These are phyloP conservation scores for Blastocystis sp. DNA, from an alignment of 352 stramenopile genomes.

Conservation along the genomic window DNA sequence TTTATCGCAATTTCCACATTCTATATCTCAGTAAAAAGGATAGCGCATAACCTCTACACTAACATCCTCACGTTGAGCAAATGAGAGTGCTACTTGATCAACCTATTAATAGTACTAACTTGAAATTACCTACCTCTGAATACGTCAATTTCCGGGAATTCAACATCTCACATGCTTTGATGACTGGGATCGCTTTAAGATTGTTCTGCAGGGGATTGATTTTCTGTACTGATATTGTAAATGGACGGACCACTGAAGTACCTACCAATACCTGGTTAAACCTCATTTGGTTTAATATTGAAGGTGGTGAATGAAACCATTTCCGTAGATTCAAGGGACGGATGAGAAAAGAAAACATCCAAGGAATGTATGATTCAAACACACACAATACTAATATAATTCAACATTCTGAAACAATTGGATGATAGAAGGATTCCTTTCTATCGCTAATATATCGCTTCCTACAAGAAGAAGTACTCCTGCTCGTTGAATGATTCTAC, in stretches of 20 bases:
- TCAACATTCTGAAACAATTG: constrained; percentile 10
- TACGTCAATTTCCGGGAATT: background rate
- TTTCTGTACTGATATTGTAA: too few species aligned
- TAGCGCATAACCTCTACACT: background rate
- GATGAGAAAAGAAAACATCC: background rate
- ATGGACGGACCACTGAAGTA: too few species aligned
- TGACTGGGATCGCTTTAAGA: background rate
- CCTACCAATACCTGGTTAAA: too few species aligned
- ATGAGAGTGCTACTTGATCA: background rate
- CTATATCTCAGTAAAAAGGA: background rate
- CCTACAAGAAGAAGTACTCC: background rate
- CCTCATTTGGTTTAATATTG: too few species aligned
- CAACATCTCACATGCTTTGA: background rate
- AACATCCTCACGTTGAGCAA: background rate
- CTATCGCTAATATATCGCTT: background rate
- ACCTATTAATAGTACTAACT: background rate
- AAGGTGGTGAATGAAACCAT: too few species aligned
- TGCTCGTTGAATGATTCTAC: background rate
- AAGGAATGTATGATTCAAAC: background rate
- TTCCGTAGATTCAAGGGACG: too few species aligned
- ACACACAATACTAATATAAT: background rate
- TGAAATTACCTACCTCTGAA: background rate
- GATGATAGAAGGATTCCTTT: background rate
- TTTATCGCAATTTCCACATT: background rate
- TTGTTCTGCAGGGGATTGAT: too few species aligned